These are phyloP conservation scores for Ramaria sp. DNA, from an alignment of 768 basidiomycete genomes.

Conservation along the genomic window DNA sequence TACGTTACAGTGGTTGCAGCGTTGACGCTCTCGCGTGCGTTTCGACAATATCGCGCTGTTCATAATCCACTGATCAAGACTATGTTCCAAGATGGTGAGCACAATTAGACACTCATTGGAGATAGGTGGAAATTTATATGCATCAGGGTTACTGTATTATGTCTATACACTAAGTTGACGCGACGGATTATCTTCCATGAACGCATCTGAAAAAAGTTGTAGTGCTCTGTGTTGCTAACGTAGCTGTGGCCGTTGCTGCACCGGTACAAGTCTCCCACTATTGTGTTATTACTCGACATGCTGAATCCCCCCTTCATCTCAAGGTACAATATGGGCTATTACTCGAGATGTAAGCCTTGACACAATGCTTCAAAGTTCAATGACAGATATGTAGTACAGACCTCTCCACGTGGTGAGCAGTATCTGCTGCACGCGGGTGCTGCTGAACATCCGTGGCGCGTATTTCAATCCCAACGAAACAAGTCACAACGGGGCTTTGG, in stretches of 20 bases:
- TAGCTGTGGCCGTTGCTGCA: background rate
- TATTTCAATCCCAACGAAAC: background rate
- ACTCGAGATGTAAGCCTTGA: conserved; percentile 1
- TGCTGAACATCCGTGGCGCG: conserved; percentile 2
- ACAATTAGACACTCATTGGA: background rate
- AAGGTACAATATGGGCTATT: conserved; percentile 5
- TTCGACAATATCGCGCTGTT: conserved; percentile 1
- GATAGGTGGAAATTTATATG: background rate
- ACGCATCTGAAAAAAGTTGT: background rate
- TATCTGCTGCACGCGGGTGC: conserved; percentile 5
- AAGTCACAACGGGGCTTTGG: background rate
- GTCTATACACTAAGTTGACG: background rate
- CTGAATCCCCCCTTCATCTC: background rate
- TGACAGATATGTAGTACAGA: background rate
- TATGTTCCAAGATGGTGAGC: conserved; percentile 4
- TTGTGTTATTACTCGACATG: too few relatives aligned
- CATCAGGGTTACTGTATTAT: conserved; percentile 4
- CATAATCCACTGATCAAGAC: background rate
- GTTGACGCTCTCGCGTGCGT: background rate
- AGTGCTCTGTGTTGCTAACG: conserved; percentile 2
- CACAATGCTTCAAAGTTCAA: background rate
- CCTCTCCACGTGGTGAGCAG: conserved; percentile 3
- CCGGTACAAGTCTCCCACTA: background rate
- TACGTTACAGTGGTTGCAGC: background rate
- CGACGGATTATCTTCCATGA: background rate